phyloP scores from a whole-genome alignment of 345 rosid species.

The Eucalyptus melliodora region DNA sequence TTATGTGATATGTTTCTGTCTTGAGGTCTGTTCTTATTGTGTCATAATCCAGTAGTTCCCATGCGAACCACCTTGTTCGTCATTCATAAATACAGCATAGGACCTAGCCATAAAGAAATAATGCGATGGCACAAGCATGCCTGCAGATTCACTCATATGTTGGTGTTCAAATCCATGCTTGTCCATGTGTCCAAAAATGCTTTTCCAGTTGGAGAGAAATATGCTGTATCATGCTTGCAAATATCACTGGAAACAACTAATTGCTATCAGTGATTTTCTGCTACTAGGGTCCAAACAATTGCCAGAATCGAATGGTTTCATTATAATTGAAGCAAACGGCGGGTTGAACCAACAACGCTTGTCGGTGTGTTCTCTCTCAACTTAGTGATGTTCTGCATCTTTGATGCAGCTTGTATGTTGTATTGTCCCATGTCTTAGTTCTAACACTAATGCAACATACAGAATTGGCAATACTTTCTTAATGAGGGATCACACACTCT shows the following conservation, averaged over 20 bases:
- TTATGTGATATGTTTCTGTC: background rate
- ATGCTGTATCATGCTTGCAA: background rate
- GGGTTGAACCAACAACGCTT: constrained; percentile 97
- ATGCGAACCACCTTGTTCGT: background rate
- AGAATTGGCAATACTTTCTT: background rate
- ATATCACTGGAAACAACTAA: background rate
- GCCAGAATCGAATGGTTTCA: constrained; percentile 71
- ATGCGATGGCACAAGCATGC: background rate
- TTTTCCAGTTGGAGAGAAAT: background rate
- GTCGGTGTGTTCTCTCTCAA: constrained; percentile 50
- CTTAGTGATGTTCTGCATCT: background rate
- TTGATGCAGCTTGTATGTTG: background rate
- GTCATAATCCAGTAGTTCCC: background rate
- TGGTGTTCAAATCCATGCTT: background rate
- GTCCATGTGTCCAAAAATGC: background rate
- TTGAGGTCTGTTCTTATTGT: background rate
- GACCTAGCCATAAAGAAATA: background rate
- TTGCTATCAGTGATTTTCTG: background rate
- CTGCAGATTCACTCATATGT: background rate
- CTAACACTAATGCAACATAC: background rate
- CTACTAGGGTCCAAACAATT: constrained; percentile 28
- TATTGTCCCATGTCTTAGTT: background rate
- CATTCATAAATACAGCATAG: background rate
- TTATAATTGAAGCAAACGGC: constrained; percentile 95
- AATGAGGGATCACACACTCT: background rate